A percentile compares a stretch with the other conserved stretches of the same genome.
Evolutionary conservation across 148 eudicot species (phyloP).

Genomic region (Spergularia bocconei): DNA sequence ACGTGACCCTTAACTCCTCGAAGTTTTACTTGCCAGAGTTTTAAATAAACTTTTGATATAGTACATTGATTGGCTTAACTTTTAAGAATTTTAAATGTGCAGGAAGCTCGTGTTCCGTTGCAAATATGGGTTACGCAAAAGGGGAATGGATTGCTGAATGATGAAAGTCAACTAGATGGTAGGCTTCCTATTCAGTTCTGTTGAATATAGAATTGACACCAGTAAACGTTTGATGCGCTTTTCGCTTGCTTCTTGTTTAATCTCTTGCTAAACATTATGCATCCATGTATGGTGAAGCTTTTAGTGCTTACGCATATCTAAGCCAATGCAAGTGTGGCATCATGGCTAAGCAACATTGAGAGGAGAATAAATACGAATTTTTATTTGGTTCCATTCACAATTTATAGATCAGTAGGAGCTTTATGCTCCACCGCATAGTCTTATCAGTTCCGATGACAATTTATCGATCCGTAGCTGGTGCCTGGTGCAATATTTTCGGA

Average conservation of each 20-base stretch:
- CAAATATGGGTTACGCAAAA: slow-evolving; percentile 93
- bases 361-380: no score
- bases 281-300: neutral
- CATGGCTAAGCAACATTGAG: neutral
- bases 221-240: neutral
- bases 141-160: slow-evolving; percentile 52
- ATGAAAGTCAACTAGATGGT: slow-evolving; percentile 68
- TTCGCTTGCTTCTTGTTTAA: neutral
- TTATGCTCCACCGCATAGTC: neutral
- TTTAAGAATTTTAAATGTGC: slow-evolving; percentile 25
- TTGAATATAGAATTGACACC: neutral
- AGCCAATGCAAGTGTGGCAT: neutral
- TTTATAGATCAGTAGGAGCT: no score
- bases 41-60: neutral
- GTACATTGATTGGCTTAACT: neutral
- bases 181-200: slow-evolving; percentile 16
- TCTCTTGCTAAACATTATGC: neutral
- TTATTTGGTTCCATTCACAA: no score
- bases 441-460: neutral
- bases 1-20: no score
- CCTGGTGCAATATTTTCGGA: neutral
- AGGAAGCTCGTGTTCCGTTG: slow-evolving; percentile 85
- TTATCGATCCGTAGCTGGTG: neutral
- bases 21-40: neutral
- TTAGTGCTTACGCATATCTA: neutral